Percentiles rank a stretch among this genome's conserved stretches.
Conservation (phyloP, 331 rosid species). For the Telfairia occidentalis region DNA sequence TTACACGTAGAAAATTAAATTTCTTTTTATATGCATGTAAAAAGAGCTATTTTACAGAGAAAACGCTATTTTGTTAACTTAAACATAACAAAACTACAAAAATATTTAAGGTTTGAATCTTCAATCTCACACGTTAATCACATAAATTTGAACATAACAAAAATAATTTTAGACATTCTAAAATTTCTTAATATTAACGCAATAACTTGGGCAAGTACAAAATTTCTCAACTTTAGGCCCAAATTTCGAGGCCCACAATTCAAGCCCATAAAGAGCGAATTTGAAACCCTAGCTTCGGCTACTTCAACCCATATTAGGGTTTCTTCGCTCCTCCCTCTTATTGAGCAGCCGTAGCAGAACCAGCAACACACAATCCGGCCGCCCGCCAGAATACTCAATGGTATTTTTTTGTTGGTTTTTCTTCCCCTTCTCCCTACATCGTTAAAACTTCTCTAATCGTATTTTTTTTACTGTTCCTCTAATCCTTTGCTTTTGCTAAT, state of each 20-base stretch:
- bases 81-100: too few relatives aligned
- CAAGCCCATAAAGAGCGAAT: background rate
- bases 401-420: background rate
- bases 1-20: too few relatives aligned
- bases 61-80: too few relatives aligned
- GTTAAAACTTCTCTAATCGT: too few relatives aligned
- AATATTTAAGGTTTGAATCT: too few relatives aligned
- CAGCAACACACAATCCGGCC: background rate
- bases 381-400: background rate
- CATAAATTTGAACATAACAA: too few relatives aligned
- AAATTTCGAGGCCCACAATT: background rate
- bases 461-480: background rate
- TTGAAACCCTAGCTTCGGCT: slow-evolving; percentile 6
- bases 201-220: background rate
- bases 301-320: slow-evolving; percentile 5
- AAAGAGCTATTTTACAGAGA: too few relatives aligned
- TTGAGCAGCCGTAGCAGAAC: background rate
- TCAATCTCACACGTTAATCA: too few relatives aligned
- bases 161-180: too few relatives aligned
- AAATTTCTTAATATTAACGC: too few relatives aligned
- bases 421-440: background rate
- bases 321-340: background rate
- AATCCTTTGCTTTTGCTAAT: background rate
- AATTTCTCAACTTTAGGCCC: background rate
- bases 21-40: too few relatives aligned